These are phyloP conservation scores for Ascoidea asiatica DNA, from an alignment of 805 yeast genomes.

Conservation along the genomic window DNA sequence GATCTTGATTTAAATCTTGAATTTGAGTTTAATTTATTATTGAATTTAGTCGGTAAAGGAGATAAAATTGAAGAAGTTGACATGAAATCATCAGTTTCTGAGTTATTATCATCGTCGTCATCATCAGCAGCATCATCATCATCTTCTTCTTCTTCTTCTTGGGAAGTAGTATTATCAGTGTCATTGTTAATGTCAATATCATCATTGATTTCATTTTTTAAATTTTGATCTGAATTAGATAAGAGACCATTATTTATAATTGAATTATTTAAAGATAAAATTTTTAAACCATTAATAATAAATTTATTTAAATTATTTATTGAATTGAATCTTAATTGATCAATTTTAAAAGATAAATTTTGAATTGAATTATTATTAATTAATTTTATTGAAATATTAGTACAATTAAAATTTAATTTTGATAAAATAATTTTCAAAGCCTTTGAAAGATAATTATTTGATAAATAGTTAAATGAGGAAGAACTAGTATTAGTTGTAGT, in stretches of 20 bases:
- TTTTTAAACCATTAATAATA: constrained; percentile 23
- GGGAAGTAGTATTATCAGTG: constrained; percentile 13
- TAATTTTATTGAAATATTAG: constrained; percentile 32
- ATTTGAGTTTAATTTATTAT: not conserved
- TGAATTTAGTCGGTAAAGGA: not conserved
- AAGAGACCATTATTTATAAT: constrained; percentile 15
- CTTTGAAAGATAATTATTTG: constrained; percentile 20
- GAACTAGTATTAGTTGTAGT: not conserved
- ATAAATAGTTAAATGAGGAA: constrained; percentile 5
- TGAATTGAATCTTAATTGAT: constrained; percentile 21
- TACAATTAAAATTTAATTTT: constrained; percentile 37
- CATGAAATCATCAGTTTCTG: constrained; percentile 23
- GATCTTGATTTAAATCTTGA: not conserved
- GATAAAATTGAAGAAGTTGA: constrained; percentile 17
- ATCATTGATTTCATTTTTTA: not conserved
- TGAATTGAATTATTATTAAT: constrained; percentile 33
- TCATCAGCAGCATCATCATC: constrained; percentile 18
- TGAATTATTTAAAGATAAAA: constrained; percentile 28
- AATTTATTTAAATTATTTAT: constrained; percentile 33
- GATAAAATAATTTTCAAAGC: constrained; percentile 60
- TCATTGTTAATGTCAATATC: not conserved
- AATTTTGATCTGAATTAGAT: too few relatives aligned
- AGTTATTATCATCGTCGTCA: constrained; percentile 13
- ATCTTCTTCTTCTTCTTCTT: constrained; percentile 17
- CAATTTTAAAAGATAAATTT: constrained; percentile 19